phyloP scores from a whole-genome alignment of 257 asterid species.

The Solanum paucissectum region DNA sequence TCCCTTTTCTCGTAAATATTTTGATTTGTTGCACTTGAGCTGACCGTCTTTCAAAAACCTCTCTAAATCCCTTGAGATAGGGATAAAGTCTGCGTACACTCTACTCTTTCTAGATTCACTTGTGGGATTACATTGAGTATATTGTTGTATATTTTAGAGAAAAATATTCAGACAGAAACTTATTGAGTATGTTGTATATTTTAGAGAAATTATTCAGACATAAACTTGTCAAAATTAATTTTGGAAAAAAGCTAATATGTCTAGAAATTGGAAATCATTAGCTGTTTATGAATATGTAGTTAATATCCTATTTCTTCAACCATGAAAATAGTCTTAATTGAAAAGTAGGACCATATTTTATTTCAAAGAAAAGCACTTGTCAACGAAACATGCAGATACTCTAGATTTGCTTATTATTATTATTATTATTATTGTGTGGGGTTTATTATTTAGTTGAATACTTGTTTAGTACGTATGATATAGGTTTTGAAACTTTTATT shows the following conservation, averaged over 20 bases:
- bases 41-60: not conserved
- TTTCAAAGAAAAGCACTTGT: not conserved
- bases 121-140: not conserved
- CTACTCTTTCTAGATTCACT: not conserved
- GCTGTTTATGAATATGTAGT: not conserved
- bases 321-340: not conserved
- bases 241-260: not conserved
- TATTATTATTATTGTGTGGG: not conserved
- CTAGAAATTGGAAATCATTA: not conserved
- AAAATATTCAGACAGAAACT: not conserved
- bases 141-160: not conserved
- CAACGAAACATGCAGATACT: not conserved
- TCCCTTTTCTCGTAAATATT: no score
- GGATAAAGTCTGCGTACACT: not conserved
- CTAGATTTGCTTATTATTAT: not conserved
- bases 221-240: not conserved
- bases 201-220: not conserved
- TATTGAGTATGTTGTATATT: not conserved
- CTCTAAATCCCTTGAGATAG: not conserved
- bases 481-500: not conserved
- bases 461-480: not conserved
- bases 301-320: not conserved
- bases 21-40: not conserved
- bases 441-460: not conserved
- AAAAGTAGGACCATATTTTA: not conserved